Evolutionary conservation across 208 protist species (phyloP).

Genomic region (Crithidia bombi): DNA sequence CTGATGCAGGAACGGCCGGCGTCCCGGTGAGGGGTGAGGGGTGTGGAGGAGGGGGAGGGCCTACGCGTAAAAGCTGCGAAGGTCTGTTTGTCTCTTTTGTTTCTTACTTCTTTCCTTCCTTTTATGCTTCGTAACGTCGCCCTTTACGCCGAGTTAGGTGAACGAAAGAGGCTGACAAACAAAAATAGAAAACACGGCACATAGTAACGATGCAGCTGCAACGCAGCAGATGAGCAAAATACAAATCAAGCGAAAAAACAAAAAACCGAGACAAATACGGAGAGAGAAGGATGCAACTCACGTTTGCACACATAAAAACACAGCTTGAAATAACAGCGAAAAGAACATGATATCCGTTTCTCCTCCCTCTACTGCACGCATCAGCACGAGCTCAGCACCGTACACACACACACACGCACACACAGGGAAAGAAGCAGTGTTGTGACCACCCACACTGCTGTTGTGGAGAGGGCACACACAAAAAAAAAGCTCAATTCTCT

Average conservation of each 20-base stretch:
- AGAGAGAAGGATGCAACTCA: not conserved
- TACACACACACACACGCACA: not conserved
- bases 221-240: not conserved
- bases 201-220: conserved; percentile 11
- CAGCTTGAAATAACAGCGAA: not conserved
- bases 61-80: too few relatives aligned
- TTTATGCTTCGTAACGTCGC: too few relatives aligned
- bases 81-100: too few relatives aligned
- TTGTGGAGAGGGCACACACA: too few relatives aligned
- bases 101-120: conserved; percentile 4
- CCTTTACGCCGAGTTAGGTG: too few relatives aligned
- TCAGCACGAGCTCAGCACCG: not conserved
- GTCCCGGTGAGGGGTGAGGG: too few relatives aligned
- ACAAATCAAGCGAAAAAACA: not conserved
- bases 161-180: conserved; percentile 15
- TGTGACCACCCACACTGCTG: too few relatives aligned
- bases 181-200: conserved; percentile 10
- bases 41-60: too few relatives aligned
- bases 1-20: too few relatives aligned
- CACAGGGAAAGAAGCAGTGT: not conserved
- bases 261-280: not conserved
- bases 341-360: too few relatives aligned
- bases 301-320: not conserved
- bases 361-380: not conserved
- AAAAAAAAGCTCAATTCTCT: too few relatives aligned